phyloP scores from a whole-genome alignment of 129 eudicot genomes.

The carrot (Daucus carota) region DNA sequence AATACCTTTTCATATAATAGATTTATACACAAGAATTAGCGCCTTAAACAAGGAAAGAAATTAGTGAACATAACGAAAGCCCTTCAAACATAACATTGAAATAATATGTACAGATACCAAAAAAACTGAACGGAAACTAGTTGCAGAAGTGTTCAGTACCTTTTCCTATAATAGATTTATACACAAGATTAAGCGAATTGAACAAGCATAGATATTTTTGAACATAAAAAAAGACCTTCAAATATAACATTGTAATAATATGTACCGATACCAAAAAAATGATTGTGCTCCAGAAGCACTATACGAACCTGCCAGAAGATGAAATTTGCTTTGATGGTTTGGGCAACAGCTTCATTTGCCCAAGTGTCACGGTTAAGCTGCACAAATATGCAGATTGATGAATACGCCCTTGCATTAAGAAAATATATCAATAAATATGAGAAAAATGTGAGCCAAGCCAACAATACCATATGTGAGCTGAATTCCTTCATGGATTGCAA shows the following conservation, averaged over 20 bases:
- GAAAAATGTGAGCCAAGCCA: neutral
- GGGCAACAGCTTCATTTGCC: conserved; percentile 99
- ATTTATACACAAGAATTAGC: too few species aligned
- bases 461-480: conserved; percentile 89
- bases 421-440: neutral
- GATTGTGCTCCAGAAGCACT: neutral
- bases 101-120: too few species aligned
- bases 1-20: too few species aligned
- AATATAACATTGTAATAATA: too few species aligned
- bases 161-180: neutral
- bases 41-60: too few species aligned
- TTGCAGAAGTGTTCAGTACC: neutral
- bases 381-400: conserved; percentile 14
- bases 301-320: conserved; percentile 93
- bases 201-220: neutral
- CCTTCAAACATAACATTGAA: too few species aligned
- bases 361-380: conserved; percentile 98
- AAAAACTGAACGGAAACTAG: neutral
- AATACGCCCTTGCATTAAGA: neutral
- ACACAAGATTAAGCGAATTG: neutral
- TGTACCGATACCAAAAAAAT: neutral
- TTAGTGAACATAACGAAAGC: too few species aligned
- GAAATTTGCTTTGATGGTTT: conserved; percentile 77
- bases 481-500: conserved; percentile 89
- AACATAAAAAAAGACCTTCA: neutral